A percentile compares a stretch with the other conserved stretches of the same genome.
phyloP scores from a whole-genome alignment of 257 asterid genomes.

The Coffea canephora region DNA sequence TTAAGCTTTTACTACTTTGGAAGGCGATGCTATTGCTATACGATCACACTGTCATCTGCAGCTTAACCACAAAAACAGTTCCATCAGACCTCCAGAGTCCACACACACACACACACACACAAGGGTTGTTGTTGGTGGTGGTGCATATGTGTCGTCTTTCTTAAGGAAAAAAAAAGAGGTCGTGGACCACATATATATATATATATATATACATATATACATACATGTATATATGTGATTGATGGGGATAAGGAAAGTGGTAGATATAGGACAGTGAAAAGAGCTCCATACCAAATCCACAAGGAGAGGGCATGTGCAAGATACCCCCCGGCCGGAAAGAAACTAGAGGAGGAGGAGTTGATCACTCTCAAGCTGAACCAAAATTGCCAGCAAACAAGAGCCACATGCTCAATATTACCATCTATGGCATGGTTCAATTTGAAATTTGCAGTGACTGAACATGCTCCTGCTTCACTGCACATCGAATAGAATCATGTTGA shows the following conservation, averaged over 20 bases:
- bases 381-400: constrained; percentile 2
- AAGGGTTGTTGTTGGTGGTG: too few relatives aligned
- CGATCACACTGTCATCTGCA: too few relatives aligned
- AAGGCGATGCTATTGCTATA: too few relatives aligned
- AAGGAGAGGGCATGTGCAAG: constrained; percentile 40
- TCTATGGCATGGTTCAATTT: constrained; percentile 22
- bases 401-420: constrained; percentile 17
- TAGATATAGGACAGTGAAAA: constrained; percentile 11
- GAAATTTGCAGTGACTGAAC: constrained; percentile 38
- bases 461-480: constrained; percentile 22
- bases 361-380: constrained; percentile 40
- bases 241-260: constrained; percentile 23
- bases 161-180: too few relatives aligned
- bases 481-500: constrained; percentile 31
- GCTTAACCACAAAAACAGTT: too few relatives aligned
- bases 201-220: too few relatives aligned
- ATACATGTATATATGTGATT: not conserved
- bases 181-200: too few relatives aligned
- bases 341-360: constrained; percentile 31
- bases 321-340: constrained; percentile 1
- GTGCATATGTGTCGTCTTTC: too few relatives aligned
- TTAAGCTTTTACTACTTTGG: too few relatives aligned
- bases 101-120: too few relatives aligned
- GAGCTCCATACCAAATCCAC: constrained; percentile 32
- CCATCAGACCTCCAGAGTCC: too few relatives aligned